These are phyloP conservation scores for Epichloe sibirici DNA, from an alignment of 2,329 filamentous ascomycete genomes.

Conservation along the genomic window DNA sequence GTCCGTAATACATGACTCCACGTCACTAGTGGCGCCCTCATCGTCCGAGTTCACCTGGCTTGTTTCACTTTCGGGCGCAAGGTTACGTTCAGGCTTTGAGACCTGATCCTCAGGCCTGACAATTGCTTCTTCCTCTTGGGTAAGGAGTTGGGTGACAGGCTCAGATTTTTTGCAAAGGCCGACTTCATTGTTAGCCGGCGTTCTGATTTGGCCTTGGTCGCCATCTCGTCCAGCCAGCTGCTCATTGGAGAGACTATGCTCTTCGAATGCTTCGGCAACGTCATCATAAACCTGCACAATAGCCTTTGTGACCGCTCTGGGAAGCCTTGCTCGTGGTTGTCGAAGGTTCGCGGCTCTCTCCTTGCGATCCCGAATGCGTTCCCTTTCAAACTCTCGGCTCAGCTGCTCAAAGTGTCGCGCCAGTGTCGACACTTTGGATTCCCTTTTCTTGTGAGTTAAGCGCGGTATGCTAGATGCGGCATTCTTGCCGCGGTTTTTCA, in stretches of 20 bases:
- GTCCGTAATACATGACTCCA: conserved; percentile 56
- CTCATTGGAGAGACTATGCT: conserved; percentile 52
- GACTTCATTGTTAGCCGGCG: conserved; percentile 9
- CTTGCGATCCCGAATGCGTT: conserved; percentile 74
- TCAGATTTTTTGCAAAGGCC: conserved; percentile 13
- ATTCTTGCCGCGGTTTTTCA: conserved; percentile 47
- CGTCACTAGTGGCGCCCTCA: conserved; percentile 58
- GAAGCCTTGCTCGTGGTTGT: conserved; percentile 65
- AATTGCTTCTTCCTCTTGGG: conserved; percentile 12
- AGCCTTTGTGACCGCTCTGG: conserved; percentile 83
- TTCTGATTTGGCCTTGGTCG: conserved; percentile 10
- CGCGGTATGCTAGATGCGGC: conserved; percentile 74
- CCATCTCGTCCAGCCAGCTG: conserved; percentile 13
- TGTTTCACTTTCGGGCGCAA: conserved; percentile 15
- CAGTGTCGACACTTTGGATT: conserved; percentile 76
- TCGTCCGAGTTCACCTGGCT: conserved; percentile 54
- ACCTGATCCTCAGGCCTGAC: conserved; percentile 13
- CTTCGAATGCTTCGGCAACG: conserved; percentile 83
- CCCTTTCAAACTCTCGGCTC: conserved; percentile 91
- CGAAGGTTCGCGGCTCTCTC: conserved; percentile 66
- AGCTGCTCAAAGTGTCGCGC: conserved; percentile 95
- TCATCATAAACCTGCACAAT: conserved; percentile 94
- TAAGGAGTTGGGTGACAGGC: conserved; percentile 8
- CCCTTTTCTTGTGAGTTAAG: conserved; percentile 63
- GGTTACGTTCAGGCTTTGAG: conserved; percentile 18